Base-by-base conservation (phyloP, 768 basidiomycete species). In the Serendipita sp. region DNA sequence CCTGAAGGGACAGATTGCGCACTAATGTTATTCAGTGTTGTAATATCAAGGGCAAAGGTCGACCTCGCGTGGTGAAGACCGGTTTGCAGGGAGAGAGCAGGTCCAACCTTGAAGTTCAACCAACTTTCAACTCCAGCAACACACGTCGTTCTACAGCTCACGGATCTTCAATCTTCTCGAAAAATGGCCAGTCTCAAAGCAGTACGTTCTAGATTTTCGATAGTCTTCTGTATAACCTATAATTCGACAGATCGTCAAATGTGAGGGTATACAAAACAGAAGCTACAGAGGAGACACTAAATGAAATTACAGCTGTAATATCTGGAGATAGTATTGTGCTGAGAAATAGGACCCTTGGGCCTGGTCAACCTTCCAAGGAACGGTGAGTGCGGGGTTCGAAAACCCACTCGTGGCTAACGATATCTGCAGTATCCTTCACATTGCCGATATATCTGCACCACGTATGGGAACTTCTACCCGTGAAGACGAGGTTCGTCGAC, bases 241-340 rank as follows among this genome's bases (percentile, higher is more conserved):
- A 5, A 18, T 18, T 51, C 48, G 48, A n/a, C 38, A 64, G 64
- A 64, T 64, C 35, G 64, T 64, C n/a, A 64, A 64, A 53, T 64
- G 64, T 64, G 5, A 34, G 64, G 46, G 16, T 11, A 3, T 0
- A 11, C 15, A 7, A 28, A 53, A 3, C 28, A 18, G 63, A 44
- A 45, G 28, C 34, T 54, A 30, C 15, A 10, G 34, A 32, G 15
- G 64, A 18, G 16, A 38, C 32, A 34, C 46, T 48, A 37, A 34
- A 46, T 35, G 28, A 64, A 18, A 24, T 32, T 11, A 64, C 73
- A 92, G 92, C 89, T 71, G 91, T 89, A 70, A 82, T 90, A 67
- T 95, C 92, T 48, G 92, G 91, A 44, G 93, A 95, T 74, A 88
- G 92, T 46, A 82, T 94, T 65, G 80, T 95, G 65, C 77, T 96